Base-by-base conservation (phyloP, 192 early-diverging fungal species). In the Podila verticillata region DNA sequence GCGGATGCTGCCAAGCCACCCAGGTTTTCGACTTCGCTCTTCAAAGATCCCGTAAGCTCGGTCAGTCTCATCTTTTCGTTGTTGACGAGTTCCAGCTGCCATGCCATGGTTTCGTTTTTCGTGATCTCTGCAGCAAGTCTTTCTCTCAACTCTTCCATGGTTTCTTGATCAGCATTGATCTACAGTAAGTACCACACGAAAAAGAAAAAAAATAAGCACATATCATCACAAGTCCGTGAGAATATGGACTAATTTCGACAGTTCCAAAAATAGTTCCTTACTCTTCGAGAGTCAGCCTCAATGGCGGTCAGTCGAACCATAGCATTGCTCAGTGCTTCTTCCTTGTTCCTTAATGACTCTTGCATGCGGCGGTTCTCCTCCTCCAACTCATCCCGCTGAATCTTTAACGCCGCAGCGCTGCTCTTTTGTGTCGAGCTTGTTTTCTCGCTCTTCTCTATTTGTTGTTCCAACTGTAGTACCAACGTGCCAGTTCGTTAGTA, bases 371-470 rank as follows among this genome's bases (percentile, higher is more conserved):
- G 29, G 30, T 79, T 79, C n/a, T 79, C 75, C 12, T 61, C 75
- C 30, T 61, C 64, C 22, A 79, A 57, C 17, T 72, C 75, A 17
- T 79, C 75, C n/a, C 66, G 66, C 30, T 72, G 75, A 22, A 57
- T 72, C 64, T 72, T 79, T 35, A 47, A 36, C 8, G 65, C 29
- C 22, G 65, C 75, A 17, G 69, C 75, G 3, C 7, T 66, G 5
- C 17, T 66, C 54, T 79, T 71, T 71, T 79, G 69, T 13, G 75
- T 67, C 1, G 69, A 72, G 54, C 61, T 79, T 56, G 68, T 67
- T 20, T 58, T 29, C 36, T 79, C 75, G 30, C 59, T 67, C 57
- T 63, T 66, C 30, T 71, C 75, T 10, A 79, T 72, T 26, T 79
- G 75, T 26, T 72, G 36, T 30, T 69, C 68, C 30, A 78, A 63